phyloP scores from a whole-genome alignment of 345 rosid genomes.

The Aquilaria malaccensis region DNA sequence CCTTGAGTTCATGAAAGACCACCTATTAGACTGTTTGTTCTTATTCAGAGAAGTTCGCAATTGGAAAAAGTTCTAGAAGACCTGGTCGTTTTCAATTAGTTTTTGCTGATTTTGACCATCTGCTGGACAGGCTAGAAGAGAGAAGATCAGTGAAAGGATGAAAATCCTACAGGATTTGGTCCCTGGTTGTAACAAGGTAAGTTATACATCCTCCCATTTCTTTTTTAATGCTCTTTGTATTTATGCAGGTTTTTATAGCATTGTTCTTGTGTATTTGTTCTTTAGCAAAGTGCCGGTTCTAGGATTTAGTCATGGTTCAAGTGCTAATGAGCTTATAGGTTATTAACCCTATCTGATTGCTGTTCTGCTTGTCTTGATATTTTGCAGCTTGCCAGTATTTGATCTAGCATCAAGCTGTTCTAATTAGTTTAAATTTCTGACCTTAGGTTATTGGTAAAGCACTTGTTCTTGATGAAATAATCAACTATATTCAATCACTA shows the following conservation, averaged over 20 bases:
- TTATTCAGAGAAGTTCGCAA: background rate
- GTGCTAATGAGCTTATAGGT: too few species aligned
- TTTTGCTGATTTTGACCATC: slow-evolving; percentile 19
- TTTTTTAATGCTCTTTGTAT: too few species aligned
- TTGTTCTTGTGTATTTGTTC: background rate
- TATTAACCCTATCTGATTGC: too few species aligned
- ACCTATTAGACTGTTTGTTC: background rate
- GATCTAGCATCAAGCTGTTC: background rate
- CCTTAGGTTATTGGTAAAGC: slow-evolving; percentile 88
- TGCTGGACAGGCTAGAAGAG: slow-evolving; percentile 75
- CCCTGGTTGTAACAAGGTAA: slow-evolving; percentile 90
- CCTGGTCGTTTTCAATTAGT: slow-evolving; percentile 1
- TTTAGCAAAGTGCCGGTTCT: background rate
- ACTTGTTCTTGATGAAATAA: slow-evolving; percentile 83
- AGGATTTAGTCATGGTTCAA: too few species aligned
- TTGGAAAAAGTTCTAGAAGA: background rate
- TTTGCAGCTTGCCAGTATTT: background rate
- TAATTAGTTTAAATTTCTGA: slow-evolving; percentile 11
- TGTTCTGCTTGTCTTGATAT: too few species aligned
- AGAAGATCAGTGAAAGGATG: slow-evolving; percentile 91
- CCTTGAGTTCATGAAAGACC: background rate
- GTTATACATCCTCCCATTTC: slow-evolving; percentile 1
- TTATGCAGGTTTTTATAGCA: background rate
- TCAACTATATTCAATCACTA: slow-evolving; percentile 84
- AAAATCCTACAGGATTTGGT: slow-evolving; percentile 89